Base-by-base conservation (phyloP, 2,329 filamentous ascomycete species). In the Colletotrichum sublineola region DNA sequence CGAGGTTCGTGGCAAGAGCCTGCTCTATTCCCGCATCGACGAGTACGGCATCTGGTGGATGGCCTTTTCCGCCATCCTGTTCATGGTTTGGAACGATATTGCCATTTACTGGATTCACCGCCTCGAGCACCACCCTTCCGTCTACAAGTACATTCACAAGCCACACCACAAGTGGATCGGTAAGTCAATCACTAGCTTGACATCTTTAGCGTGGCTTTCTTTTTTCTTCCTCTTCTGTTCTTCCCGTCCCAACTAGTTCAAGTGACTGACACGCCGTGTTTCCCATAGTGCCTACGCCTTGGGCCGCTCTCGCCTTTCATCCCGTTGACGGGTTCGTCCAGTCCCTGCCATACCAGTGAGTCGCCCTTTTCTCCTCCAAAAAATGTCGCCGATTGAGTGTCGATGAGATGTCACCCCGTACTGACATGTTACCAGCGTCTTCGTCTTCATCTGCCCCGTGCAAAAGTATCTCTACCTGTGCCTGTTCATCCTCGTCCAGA, bases 121-220 rank as follows among this genome's bases (percentile, higher is more conserved):
- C 52, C 76, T 83, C 20, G 82, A 84, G 75, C 84, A 85, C 72
- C 84, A 86, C 76, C 84, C 84, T 44, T 81, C 80, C 38, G 69
- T 86, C 53, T 86, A 86, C 81, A 85, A 84, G 75, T 83, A 84
- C 73, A 79, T 85, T 38, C 84, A 86, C 78, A 86, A 86, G 79
- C 83, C 84, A 74, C 84, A 86, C 71, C 84, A 85, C 81, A 86
- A 85, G 77, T 86, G 84, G 84, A 85, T 86, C 65, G 77, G 83
- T 84, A 77, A 75, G 81, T 78, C 18, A 12, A 40, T 12, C 33
- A n/a, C 53, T 56, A 56, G 53, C 53, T 1, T n/a, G 38, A 24
- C 38, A 29, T 53, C 38, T 58, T 29, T 36, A 24, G 24, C 24
- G 24, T 8, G 24, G 20, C 12, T 1, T 42, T 14, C 29, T 44